Evolutionary conservation across 768 basidiomycete genomes (phyloP), one percentile per base, ranked within the genome.

Genomic region (Boletales sp.): DNA sequence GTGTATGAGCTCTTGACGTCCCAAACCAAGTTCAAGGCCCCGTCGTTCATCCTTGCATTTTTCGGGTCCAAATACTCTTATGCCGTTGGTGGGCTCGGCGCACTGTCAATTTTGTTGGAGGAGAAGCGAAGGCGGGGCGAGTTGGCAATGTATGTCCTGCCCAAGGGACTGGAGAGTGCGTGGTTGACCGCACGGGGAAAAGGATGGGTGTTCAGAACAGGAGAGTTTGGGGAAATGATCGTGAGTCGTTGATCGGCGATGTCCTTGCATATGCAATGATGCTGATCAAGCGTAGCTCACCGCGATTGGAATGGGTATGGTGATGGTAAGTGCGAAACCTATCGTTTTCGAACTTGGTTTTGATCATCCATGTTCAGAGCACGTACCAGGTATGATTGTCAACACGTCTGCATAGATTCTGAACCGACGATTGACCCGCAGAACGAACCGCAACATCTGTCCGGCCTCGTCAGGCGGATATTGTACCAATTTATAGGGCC

Each of bases 401-500:
- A 15, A 37, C 13, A 18, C 14, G 1, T 17, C 24, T 27, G 24
- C 17, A 17, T 19, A 8, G 5, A 12, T 31, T 8, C 21, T 21
- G 35, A 14, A 38, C 56, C 61, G 31, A 64, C 15, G 5, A 39
- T 30, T 11, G 8, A 15, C 5, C 4, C 42, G 12, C 51, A 80
- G 76, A 74, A 78, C 63, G 85, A 91, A 55, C 90, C 90, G 0
- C 82, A 91, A 40, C 84, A 90, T 63, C 74, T 94, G 15, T 89
- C 86, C 0, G 86, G 90, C 2, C 72, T 94, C 14, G 89, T 94
- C 6, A 74, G 90, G 53, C 75, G 85, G 50, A 81, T 94, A 55
- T 55, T 94, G 60, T 94, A 92, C 64, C 91, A 94, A 61, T 90
- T 94, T 53, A 82, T 94, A 61, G 92, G 92, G 3, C 88, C 91